Evolutionary conservation across 768 basidiomycete genomes (phyloP).

Genomic region (Phylloporus sp.): DNA sequence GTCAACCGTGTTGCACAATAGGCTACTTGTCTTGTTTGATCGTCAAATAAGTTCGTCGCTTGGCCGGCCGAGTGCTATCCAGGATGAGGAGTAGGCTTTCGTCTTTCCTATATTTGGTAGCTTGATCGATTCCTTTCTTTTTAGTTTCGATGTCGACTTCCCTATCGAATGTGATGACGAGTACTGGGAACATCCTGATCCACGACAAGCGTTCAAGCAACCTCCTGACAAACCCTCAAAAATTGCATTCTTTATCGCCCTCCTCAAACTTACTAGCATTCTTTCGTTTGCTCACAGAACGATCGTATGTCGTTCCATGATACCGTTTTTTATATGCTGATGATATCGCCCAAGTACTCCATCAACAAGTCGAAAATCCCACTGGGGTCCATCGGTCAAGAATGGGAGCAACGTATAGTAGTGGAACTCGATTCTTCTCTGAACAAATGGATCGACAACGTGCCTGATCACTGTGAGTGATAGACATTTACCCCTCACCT

Average conservation of each 20-base stretch:
- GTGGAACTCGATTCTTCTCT: slow-evolving; percentile 70
- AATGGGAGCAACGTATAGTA: slow-evolving; percentile 63
- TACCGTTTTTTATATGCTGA: not conserved
- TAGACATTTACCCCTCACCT: too few species aligned
- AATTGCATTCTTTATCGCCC: slow-evolving; percentile 48
- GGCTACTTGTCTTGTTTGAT: slow-evolving; percentile 30
- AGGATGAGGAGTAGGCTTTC: slow-evolving; percentile 65
- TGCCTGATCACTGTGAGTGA: slow-evolving; percentile 44
- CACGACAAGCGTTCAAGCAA: slow-evolving; percentile 52
- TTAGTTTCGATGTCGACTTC: slow-evolving; percentile 55
- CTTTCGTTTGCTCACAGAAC: slow-evolving; percentile 58
- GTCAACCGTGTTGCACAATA: slow-evolving; percentile 4
- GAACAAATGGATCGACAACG: slow-evolving; percentile 71
- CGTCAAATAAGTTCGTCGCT: slow-evolving; percentile 41
- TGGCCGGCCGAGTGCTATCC: slow-evolving; percentile 62
- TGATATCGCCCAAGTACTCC: slow-evolving; percentile 49
- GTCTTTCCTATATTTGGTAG: not conserved
- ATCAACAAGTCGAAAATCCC: slow-evolving; percentile 59
- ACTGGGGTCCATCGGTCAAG: slow-evolving; percentile 42
- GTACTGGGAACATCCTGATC: slow-evolving; percentile 52
- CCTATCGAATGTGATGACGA: slow-evolving; percentile 68
- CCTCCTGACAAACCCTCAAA: slow-evolving; percentile 54
- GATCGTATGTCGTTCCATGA: slow-evolving; percentile 37
- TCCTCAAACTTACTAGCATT: slow-evolving; percentile 58
- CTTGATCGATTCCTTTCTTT: not conserved